Evolutionary conservation across 768 basidiomycete genomes (phyloP), one percentile per base, ranked within the genome.

Genomic region (Infundibulicybe gibba): DNA sequence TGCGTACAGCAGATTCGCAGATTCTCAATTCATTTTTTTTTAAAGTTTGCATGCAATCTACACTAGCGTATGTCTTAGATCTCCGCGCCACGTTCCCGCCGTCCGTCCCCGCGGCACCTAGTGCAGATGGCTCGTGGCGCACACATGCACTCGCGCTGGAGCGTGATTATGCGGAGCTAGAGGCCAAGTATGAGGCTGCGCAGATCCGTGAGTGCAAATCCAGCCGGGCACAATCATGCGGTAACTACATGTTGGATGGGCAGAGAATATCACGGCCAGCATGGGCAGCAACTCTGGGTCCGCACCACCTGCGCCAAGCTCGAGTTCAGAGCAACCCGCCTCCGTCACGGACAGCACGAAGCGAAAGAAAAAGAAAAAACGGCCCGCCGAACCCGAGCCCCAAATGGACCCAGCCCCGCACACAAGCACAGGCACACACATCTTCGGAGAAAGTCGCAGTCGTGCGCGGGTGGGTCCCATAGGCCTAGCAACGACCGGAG

Each of bases 11-110:
- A 39, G 15, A 39, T n/a, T 16, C 21, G 33, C 31, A 45, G 34
- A 32, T 25, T 43, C 9, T 45, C 15, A 15, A 39, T 2, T 41
- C 5, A 9, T 25, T 47, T 30, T 38, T 15, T 25, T 35, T 6
- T 12, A 14, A 10, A 10, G 10, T 15, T 34, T 15, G 33, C 15
- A 10, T 34, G 33, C 35, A 38, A 38, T 38, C 35, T 19, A 10
- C 6, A 10, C 14, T 45, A 79, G 79, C 72, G 40, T 77, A 74
- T 57, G 63, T 74, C 17, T 61, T 73, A 11, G 68, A 75, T 50
- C 58, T 80, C 31, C 63, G 60, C 32, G 52, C 61, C 5, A 57
- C 48, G 25, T 75, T 77, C 53, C 56, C 63, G 15, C 38, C 63
- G 5, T 54, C 59, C 13, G 47, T 33, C 13, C 48, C 58, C 13